Evolutionary conservation across 176 grass and related monocot genomes (phyloP).

Genomic region (Bonia amplexicaulis): DNA sequence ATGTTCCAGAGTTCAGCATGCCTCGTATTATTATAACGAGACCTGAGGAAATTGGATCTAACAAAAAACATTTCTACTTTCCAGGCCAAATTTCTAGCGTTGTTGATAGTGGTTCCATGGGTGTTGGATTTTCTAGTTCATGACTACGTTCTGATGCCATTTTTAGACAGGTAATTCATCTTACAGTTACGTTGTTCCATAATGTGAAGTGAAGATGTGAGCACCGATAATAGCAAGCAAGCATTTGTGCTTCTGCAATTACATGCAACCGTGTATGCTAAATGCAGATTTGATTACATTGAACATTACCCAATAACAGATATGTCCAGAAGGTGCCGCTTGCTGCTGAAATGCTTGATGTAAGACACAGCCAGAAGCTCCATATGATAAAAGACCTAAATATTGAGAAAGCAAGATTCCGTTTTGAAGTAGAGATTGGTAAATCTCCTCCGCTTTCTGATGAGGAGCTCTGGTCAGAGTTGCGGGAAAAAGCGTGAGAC

Average conservation of each 20-base stretch:
- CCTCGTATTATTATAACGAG: background rate
- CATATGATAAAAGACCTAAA: slow-evolving; percentile 80
- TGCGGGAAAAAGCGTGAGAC: slow-evolving; percentile 76
- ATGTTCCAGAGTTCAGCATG: background rate
- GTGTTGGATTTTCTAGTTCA: slow-evolving; percentile 77
- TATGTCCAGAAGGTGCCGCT: slow-evolving; percentile 90
- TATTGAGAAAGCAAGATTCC: slow-evolving; percentile 70
- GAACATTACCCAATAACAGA: slow-evolving; percentile 43
- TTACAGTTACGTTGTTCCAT: background rate
- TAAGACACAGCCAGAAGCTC: slow-evolving; percentile 83
- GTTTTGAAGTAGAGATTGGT: slow-evolving; percentile 87
- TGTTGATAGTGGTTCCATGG: slow-evolving; percentile 68
- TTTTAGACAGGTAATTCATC: slow-evolving; percentile 79
- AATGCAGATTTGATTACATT: slow-evolving; percentile 33
- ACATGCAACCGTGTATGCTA: slow-evolving; percentile 6
- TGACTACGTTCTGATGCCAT: slow-evolving; percentile 96
- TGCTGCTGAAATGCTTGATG: slow-evolving; percentile 87
- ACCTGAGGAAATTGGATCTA: background rate
- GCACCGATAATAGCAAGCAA: background rate
- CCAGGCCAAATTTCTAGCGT: slow-evolving; percentile 89
- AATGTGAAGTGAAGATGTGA: no score
- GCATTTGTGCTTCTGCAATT: background rate
- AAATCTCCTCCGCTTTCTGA: slow-evolving; percentile 82
- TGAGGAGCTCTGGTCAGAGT: slow-evolving; percentile 75
- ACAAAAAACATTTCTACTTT: slow-evolving; percentile 3